Conservation (phyloP, 306 rosid genomes). For the Cucumis melo region DNA sequence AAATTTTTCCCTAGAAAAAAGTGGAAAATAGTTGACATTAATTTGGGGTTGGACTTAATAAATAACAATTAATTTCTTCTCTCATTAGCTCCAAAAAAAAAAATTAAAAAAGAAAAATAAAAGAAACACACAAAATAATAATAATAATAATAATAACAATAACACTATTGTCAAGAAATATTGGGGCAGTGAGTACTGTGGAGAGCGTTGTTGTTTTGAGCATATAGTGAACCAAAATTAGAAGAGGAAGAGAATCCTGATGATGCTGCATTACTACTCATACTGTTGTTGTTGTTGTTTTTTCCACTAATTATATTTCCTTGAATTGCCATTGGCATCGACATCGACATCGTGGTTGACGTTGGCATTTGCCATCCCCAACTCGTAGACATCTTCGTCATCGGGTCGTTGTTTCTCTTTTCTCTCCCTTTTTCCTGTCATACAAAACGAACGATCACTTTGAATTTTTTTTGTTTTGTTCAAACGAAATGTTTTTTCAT, state of each 20-base stretch:
- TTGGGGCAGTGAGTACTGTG: not conserved
- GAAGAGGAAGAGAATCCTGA: slow-evolving; percentile 49
- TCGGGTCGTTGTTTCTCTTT: slow-evolving; percentile 10
- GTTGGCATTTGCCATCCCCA: slow-evolving; percentile 29
- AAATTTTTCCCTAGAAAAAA: not conserved
- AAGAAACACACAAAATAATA: not conserved
- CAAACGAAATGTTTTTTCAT: not conserved
- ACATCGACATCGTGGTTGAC: not conserved
- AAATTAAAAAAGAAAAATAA: not conserved
- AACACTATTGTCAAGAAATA: not conserved
- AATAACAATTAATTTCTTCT: not conserved
- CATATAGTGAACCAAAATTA: not conserved
- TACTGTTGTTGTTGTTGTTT: not conserved
- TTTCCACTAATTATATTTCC: slow-evolving; percentile 9
- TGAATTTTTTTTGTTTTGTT: not conserved
- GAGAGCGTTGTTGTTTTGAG: slow-evolving; percentile 5
- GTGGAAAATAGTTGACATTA: not conserved
- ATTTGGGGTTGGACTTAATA: not conserved
- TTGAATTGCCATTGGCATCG: slow-evolving; percentile 10
- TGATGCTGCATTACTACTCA: slow-evolving; percentile 37
- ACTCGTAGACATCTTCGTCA: slow-evolving; percentile 4
- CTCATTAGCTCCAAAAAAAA: not conserved
- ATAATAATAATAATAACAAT: not conserved
- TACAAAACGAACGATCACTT: not conserved
- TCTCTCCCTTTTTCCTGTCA: slow-evolving; percentile 23